Conservation (phyloP, 2,329 filamentous ascomycete genomes). For the Hypoxylon sp. region DNA sequence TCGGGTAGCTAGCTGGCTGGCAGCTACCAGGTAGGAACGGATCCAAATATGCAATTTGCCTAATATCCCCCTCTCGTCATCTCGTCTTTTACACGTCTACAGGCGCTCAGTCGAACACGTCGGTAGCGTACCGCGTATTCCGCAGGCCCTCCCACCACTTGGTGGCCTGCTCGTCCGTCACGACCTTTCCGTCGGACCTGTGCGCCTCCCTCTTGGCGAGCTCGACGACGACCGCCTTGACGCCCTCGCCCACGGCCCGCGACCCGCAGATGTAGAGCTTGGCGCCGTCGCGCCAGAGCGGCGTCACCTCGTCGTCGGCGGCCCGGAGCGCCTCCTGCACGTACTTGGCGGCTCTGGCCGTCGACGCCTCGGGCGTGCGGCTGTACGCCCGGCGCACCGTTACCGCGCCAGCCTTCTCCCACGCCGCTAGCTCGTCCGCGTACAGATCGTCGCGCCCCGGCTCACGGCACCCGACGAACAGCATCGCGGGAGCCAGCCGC, state of each 20-base stretch:
- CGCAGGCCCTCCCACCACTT: conserved; percentile 59
- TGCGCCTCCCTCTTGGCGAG: conserved; percentile 43
- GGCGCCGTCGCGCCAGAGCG: conserved; percentile 55
- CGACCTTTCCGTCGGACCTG: conserved; percentile 40
- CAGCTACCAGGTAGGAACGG: neutral
- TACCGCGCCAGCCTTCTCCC: conserved; percentile 68
- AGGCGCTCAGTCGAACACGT: conserved; percentile 62
- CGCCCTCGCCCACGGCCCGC: conserved; percentile 56
- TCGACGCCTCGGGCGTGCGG: conserved; percentile 50
- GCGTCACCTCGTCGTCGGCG: conserved; percentile 48
- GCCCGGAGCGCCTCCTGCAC: conserved; percentile 55
- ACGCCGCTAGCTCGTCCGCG: conserved; percentile 62
- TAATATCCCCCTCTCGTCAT: no score
- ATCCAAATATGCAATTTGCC: neutral
- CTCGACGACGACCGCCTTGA: conserved; percentile 52
- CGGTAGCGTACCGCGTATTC: conserved; percentile 65
- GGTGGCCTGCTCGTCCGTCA: conserved; percentile 51
- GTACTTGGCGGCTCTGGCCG: conserved; percentile 53
- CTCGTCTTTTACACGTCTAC: no score
- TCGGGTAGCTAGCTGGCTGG: no score
- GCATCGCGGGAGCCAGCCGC: conserved; percentile 65
- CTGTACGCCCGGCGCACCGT: conserved; percentile 69
- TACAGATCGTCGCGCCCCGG: conserved; percentile 67
- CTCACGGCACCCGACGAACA: conserved; percentile 70
- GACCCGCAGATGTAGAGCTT: conserved; percentile 73